A percentile compares a stretch with the other conserved stretches of the same genome.
These are phyloP conservation scores for Cladobotryum mycophilum DNA, from an alignment of 2,329 filamentous ascomycete species.

Conservation along the genomic window DNA sequence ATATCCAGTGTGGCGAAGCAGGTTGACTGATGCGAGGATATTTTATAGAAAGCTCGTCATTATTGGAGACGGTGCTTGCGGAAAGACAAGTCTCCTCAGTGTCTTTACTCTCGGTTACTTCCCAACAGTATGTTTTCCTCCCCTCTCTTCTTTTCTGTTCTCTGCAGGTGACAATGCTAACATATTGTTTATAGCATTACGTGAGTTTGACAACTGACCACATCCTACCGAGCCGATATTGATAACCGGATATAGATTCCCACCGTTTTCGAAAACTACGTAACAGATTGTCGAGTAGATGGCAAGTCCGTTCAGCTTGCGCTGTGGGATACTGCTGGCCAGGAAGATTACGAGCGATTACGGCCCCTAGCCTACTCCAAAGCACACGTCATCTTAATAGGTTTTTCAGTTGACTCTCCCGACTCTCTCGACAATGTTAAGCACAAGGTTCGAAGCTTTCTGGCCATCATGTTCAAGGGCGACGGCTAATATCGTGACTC, in stretches of 20 bases:
- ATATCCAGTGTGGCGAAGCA: not conserved
- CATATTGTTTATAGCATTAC: constrained; percentile 45
- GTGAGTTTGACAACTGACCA: constrained; percentile 33
- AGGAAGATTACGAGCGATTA: constrained; percentile 96
- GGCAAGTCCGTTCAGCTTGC: constrained; percentile 98
- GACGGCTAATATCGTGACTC: constrained; percentile 2
- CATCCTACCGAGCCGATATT: constrained; percentile 14
- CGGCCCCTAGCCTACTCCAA: constrained; percentile 93
- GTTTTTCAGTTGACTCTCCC: constrained; percentile 89
- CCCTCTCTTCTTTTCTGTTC: not conserved
- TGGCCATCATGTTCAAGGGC: not conserved
- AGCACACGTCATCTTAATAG: constrained; percentile 94
- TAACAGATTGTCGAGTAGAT: constrained; percentile 96
- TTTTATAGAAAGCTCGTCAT: constrained; percentile 81
- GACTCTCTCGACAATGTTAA: constrained; percentile 98
- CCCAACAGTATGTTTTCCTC: constrained; percentile 69
- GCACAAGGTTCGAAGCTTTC: constrained; percentile 63
- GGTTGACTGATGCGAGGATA: constrained; percentile 11
- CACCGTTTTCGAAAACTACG: constrained; percentile 98
- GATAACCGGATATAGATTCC: constrained; percentile 55
- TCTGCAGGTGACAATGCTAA: constrained; percentile 21
- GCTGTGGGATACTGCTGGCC: constrained; percentile 98
- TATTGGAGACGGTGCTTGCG: constrained; percentile 94
- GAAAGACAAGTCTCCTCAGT: constrained; percentile 94
- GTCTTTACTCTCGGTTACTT: constrained; percentile 98